Evolutionary conservation across 2,329 filamentous ascomycete genomes (phyloP).

Genomic region (Ilyonectria mors-panacis): DNA sequence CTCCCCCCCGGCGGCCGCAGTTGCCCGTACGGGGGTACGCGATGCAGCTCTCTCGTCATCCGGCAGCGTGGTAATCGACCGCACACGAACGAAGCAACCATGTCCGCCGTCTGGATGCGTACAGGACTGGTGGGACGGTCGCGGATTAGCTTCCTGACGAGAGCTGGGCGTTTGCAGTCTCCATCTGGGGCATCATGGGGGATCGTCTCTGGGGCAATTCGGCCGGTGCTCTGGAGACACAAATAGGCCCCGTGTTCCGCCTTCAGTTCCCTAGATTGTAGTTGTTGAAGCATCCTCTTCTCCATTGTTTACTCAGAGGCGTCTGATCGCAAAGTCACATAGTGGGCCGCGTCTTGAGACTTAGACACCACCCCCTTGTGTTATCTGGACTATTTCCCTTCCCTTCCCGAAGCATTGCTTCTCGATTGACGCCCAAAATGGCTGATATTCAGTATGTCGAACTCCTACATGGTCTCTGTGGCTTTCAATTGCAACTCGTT

Average conservation of each 20-base stretch:
- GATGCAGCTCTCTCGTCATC: slow-evolving; percentile 21
- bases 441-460: slow-evolving; percentile 41
- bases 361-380: slow-evolving; percentile 29
- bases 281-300: slow-evolving; percentile 13
- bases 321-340: not conserved
- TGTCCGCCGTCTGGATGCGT: not conserved
- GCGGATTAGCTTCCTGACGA: slow-evolving; percentile 15
- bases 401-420: slow-evolving; percentile 16
- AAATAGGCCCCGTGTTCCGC: slow-evolving; percentile 21
- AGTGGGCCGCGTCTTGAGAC: slow-evolving; percentile 10
- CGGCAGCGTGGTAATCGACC: slow-evolving; percentile 5
- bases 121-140: slow-evolving; percentile 12
- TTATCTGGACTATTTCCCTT: slow-evolving; percentile 5
- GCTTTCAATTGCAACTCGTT: not conserved
- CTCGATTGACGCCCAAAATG: slow-evolving; percentile 39
- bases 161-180: not conserved
- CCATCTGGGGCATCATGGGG: slow-evolving; percentile 18
- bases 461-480: not conserved
- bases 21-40: slow-evolving; percentile 16
- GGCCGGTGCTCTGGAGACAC: slow-evolving; percentile 3
- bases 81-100: slow-evolving; percentile 5
- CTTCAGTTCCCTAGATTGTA: slow-evolving; percentile 24
- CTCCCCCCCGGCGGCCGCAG: not conserved
- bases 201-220: not conserved
- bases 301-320: slow-evolving; percentile 26